Percentiles rank a stretch among this genome's conserved stretches.
Evolutionary conservation across 1,284 basidiomycete species (phyloP).

Genomic region (Rhizoctonia solani): DNA sequence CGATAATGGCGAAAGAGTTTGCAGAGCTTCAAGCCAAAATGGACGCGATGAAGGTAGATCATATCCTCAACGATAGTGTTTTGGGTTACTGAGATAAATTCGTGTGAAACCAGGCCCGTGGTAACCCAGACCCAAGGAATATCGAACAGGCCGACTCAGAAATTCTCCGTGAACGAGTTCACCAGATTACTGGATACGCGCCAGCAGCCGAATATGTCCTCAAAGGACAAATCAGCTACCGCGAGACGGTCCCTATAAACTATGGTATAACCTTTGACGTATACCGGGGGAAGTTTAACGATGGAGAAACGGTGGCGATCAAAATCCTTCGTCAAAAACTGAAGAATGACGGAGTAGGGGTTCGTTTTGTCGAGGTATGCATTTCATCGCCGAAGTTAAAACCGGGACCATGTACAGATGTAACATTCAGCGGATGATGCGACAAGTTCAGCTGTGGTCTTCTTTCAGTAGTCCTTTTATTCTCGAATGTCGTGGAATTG

Average conservation of each 20-base stretch:
- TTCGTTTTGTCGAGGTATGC: slow-evolving; percentile 11
- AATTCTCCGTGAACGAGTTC: not conserved
- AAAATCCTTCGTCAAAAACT: slow-evolving; percentile 11
- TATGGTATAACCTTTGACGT: slow-evolving; percentile 2
- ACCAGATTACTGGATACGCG: not conserved
- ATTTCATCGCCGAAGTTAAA: not conserved
- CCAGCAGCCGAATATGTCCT: not conserved
- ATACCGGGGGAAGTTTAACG: not conserved
- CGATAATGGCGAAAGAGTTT: not conserved
- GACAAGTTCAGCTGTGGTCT: slow-evolving; percentile 16
- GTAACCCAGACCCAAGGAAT: not conserved
- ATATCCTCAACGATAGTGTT: not conserved
- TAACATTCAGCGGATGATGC: not conserved
- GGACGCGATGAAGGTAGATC: not conserved
- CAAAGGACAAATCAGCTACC: slow-evolving; percentile 1
- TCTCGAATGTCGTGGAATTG: slow-evolving; percentile 10
- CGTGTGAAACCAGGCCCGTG: not conserved
- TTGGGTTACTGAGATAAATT: not conserved
- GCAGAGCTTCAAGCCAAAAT: not conserved
- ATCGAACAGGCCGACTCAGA: not conserved
- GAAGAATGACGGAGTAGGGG: not conserved
- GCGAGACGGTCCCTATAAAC: not conserved
- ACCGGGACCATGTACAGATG: no score
- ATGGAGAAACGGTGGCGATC: slow-evolving; percentile 16
- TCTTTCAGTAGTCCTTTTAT: slow-evolving; percentile 16